phyloP scores from a whole-genome alignment of 2,329 filamentous ascomycete species.

The Penicillium palitans region DNA sequence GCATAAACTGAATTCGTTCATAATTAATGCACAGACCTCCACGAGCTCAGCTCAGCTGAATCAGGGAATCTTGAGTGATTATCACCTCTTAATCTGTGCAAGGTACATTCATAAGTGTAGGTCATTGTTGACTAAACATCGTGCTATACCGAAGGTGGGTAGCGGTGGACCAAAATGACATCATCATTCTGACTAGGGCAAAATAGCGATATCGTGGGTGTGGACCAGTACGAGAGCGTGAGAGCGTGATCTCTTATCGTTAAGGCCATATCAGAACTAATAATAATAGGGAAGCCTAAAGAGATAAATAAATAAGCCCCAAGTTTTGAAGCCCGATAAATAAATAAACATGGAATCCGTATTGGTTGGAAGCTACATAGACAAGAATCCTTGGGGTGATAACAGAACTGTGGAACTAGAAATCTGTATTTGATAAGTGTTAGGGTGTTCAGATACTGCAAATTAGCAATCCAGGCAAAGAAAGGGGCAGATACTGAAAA shows the following conservation, averaged over 20 bases:
- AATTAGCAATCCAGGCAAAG: neutral
- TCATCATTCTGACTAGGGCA: neutral
- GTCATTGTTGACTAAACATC: neutral
- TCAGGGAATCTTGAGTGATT: neutral
- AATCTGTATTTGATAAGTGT: neutral
- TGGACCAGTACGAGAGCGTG: too few relatives aligned
- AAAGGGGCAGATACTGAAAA: neutral
- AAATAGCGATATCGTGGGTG: too few relatives aligned
- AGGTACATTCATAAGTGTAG: neutral
- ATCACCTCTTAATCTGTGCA: neutral
- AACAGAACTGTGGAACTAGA: neutral
- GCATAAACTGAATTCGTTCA: neutral
- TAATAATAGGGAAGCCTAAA: neutral
- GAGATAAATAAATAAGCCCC: neutral
- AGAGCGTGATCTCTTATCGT: too few relatives aligned
- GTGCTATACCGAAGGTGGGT: too few relatives aligned
- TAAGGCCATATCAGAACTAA: neutral
- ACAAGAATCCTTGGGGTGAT: neutral
- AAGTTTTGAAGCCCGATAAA: neutral
- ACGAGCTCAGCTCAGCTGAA: neutral
- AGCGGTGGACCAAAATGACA: neutral
- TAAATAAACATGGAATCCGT: neutral
- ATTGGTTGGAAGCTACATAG: neutral
- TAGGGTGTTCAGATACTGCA: neutral
- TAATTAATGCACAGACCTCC: neutral